Conservation (phyloP, 495 filamentous ascomycete genomes). For the Penicillium malachiteum region DNA sequence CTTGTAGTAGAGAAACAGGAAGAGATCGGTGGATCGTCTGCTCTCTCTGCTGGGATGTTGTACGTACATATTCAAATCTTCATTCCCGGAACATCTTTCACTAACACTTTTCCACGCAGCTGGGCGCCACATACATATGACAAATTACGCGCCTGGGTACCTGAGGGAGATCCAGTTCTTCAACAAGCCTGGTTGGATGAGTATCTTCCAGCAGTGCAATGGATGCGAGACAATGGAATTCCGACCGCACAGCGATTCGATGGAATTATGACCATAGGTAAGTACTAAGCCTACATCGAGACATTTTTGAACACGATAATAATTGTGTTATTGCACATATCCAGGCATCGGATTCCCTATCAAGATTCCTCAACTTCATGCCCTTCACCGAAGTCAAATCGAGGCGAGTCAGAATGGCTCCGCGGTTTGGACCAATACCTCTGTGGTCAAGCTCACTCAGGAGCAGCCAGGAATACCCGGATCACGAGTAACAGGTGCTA, state of each 20-base stretch:
- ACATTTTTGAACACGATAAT: neutral
- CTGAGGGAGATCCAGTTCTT: slow-evolving; percentile 20
- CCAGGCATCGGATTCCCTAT: slow-evolving; percentile 28
- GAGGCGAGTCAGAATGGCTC: slow-evolving; percentile 12
- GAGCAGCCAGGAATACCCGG: slow-evolving; percentile 16
- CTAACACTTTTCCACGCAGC: slow-evolving; percentile 8
- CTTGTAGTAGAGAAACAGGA: slow-evolving; percentile 27
- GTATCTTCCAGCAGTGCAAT: slow-evolving; percentile 27
- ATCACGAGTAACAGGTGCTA: slow-evolving; percentile 20
- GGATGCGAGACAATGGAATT: slow-evolving; percentile 28
- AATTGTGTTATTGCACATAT: neutral
- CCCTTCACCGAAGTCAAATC: slow-evolving; percentile 15
- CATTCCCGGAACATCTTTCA: neutral
- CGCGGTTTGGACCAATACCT: slow-evolving; percentile 16
- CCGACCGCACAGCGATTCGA: slow-evolving; percentile 26
- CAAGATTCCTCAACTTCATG: slow-evolving; percentile 22
- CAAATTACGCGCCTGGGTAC: slow-evolving; percentile 26
- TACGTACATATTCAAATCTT: slow-evolving; percentile 5
- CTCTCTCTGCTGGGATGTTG: slow-evolving; percentile 30
- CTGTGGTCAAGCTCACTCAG: slow-evolving; percentile 23
- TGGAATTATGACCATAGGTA: slow-evolving; percentile 33
- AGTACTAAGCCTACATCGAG: neutral
- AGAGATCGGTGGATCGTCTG: slow-evolving; percentile 23
- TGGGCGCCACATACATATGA: slow-evolving; percentile 25
- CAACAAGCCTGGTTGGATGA: slow-evolving; percentile 26